Evolutionary conservation across 2,329 filamentous ascomycete genomes (phyloP).

Genomic region (Colletotrichum tanaceti): DNA sequence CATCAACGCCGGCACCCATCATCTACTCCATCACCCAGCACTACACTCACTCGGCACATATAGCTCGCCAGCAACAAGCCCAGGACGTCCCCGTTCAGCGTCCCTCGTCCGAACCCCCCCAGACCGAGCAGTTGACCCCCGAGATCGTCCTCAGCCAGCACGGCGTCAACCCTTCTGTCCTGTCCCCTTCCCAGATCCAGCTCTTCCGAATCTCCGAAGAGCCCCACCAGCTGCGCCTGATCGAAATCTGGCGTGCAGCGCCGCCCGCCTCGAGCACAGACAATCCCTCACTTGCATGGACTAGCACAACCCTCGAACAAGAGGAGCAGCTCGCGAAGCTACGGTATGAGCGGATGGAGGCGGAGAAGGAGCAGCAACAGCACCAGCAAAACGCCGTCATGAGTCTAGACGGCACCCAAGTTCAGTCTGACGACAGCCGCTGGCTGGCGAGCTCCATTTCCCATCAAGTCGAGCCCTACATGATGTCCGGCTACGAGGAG

Average conservation of each 20-base stretch:
- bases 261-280: conserved; percentile 71
- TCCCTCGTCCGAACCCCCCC: conserved; percentile 63
- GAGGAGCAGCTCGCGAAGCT: conserved; percentile 69
- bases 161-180: conserved; percentile 74
- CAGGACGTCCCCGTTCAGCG: conserved; percentile 51
- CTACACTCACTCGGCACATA: conserved; percentile 83
- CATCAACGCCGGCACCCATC: conserved; percentile 57
- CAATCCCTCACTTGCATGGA: conserved; percentile 65
- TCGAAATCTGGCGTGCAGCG: conserved; percentile 88
- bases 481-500: conserved; percentile 82
- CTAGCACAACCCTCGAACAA: conserved; percentile 64
- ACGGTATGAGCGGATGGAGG: conserved; percentile 65
- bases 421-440: conserved; percentile 65
- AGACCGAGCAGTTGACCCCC: conserved; percentile 61
- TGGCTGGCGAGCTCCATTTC: conserved; percentile 57
- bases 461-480: conserved; percentile 80
- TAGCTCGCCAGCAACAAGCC: conserved; percentile 57
- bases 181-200: conserved; percentile 80
- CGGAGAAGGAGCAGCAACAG: conserved; percentile 49
- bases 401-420: conserved; percentile 65
- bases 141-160: conserved; percentile 72
- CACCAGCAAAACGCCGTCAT: conserved; percentile 55
- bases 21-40: conserved; percentile 83
- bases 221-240: conserved; percentile 77
- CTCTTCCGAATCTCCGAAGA: conserved; percentile 82